A percentile compares a stretch with the other conserved stretches of the same genome.
Evolutionary conservation across 129 eudicot species (phyloP).

Genomic region (Centrapalus pauciflorus): DNA sequence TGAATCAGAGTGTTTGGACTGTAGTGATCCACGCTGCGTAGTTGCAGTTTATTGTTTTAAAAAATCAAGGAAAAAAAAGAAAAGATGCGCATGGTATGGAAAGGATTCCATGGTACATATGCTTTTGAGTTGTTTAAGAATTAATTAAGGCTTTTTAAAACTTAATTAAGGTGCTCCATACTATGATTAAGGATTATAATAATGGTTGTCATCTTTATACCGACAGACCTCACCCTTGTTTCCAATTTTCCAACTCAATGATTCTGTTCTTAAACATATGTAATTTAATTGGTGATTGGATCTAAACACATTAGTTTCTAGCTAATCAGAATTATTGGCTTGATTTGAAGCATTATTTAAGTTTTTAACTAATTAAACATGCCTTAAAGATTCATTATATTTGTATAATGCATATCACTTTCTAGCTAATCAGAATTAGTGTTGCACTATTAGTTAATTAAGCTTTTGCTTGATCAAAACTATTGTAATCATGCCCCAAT

Average conservation of each 20-base stretch:
- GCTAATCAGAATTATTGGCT: conserved; percentile 31
- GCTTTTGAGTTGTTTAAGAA: conserved; percentile 37
- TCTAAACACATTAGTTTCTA: conserved; percentile 19
- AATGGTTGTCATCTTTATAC: conserved; percentile 59
- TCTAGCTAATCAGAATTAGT: background rate
- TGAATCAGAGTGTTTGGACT: conserved; percentile 22
- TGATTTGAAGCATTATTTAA: conserved; percentile 22
- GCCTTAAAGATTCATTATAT: conserved; percentile 6
- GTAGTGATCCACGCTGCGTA: conserved; percentile 19
- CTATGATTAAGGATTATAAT: conserved; percentile 25
- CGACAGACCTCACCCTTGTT: conserved; percentile 54
- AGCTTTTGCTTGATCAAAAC: background rate
- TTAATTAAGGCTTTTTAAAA: conserved; percentile 7
- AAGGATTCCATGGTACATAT: conserved; percentile 31
- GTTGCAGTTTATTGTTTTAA: background rate
- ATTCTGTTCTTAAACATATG: conserved; percentile 38
- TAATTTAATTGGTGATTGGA: conserved; percentile 33
- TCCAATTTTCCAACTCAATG: conserved; percentile 55
- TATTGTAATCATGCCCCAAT: background rate
- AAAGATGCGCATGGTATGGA: conserved; percentile 43
- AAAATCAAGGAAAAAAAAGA: conserved; percentile 2
- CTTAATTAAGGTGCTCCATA: conserved; percentile 19
- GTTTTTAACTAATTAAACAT: conserved; percentile 14
- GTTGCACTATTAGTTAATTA: background rate
- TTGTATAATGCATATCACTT: background rate